phyloP scores from a whole-genome alignment of 2,329 filamentous ascomycete species.

The Penicillium janthinellum region DNA sequence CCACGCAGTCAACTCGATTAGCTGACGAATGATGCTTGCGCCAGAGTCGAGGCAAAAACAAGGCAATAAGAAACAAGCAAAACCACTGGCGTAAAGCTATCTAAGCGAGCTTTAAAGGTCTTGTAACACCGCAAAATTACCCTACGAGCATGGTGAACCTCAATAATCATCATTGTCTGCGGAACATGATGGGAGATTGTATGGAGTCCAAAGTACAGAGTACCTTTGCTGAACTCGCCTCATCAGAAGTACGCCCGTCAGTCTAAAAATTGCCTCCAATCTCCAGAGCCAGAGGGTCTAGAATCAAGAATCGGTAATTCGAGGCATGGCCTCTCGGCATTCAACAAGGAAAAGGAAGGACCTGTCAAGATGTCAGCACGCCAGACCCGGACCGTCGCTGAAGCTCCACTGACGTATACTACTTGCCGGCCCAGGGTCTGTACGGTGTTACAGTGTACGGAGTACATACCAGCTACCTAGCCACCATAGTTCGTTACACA shows the following conservation, averaged over 20 bases:
- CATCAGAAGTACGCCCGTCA: neutral
- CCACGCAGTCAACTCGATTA: neutral
- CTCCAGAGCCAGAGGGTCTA: neutral
- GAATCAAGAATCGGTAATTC: conserved; percentile 8
- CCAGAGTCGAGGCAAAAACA: neutral
- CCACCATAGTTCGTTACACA: neutral
- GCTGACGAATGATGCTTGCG: neutral
- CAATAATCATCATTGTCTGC: neutral
- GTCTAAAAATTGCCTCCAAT: neutral
- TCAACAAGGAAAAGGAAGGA: conserved; percentile 3
- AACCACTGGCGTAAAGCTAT: neutral
- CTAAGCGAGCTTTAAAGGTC: neutral
- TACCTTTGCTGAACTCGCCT: neutral
- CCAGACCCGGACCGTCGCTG: neutral
- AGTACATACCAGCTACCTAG: neutral
- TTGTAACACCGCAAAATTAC: neutral
- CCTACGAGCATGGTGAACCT: no score
- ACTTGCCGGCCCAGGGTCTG: neutral
- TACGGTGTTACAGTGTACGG: neutral
- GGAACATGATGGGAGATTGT: neutral
- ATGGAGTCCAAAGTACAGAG: neutral
- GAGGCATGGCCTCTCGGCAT: neutral
- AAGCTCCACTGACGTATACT: neutral
- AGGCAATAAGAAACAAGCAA: neutral
- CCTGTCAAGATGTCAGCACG: conserved; percentile 5